Evolutionary conservation across 164 flowering plant species (phyloP), one percentile per base, ranked within the genome.

Genomic region (Kalanchoe fedtschenkoi): DNA sequence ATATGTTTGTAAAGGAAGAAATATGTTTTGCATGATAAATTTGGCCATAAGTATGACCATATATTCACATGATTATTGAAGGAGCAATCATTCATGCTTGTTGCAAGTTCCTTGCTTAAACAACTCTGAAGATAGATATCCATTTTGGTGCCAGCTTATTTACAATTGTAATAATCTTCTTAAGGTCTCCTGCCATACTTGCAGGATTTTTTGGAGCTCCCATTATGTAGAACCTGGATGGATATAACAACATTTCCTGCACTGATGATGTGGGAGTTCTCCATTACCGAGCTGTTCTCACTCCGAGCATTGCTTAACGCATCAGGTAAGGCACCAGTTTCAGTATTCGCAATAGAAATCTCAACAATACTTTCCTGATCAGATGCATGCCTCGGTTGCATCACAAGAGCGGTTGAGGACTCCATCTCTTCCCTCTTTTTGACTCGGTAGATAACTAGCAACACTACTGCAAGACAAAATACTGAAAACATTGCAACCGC

Each of bases 341-440:
- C 63, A 60, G 66, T 69, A 66, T 56, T 81, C 6, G 84, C 80
- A 39, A 81, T 76, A 14, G 34, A 83, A 67, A 86, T 70, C 78
- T 86, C 83, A 34, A 80, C 77, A 43, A 34, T 34, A 34, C 71
- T 80, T 26, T 81, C 81, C 0, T 78, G 39, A 71, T 81, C 83
- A 38, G 86, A 84, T 11, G 83, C 81, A 56, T 81, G 81, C 57
- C 86, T 70, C 3, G 89, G 89, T 54, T 84, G 82, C 67, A 84
- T 46, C 19, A 81, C 84, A 41, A 80, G 68, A 47, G 82, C 70
- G 34, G 70, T 72, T 10, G 89, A 74, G 56, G 76, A 62, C n/a
- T 7, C 14, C 10, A 64, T 42, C 9, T 62, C 66, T 26, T 26
- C 30, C 64, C 72, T 80, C 70, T 68, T 80, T 69, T 72, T 82